These are phyloP conservation scores for Uncinocarpus reesii DNA, from an alignment of 2,329 filamentous ascomycete genomes.

Conservation along the genomic window DNA sequence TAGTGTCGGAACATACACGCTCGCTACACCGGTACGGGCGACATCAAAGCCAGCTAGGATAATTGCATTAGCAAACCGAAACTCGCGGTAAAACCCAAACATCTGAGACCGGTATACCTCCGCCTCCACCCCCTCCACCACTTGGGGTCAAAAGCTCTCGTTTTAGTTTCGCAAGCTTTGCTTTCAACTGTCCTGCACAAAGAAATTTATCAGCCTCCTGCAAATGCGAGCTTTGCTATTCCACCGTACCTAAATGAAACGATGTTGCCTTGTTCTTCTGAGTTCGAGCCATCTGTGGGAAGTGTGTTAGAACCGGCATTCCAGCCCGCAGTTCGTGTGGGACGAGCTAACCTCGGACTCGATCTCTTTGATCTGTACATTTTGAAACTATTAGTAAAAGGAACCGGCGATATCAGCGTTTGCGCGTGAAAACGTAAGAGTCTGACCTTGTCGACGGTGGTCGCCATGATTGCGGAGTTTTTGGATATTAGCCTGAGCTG, in stretches of 20 bases:
- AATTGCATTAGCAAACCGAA: constrained; percentile 7
- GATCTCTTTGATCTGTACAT: constrained; percentile 77
- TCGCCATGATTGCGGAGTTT: constrained; percentile 57
- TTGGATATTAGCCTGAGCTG: background rate
- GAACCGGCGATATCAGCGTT: background rate
- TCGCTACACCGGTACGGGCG: constrained; percentile 91
- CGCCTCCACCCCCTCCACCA: constrained; percentile 70
- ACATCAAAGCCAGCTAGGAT: constrained; percentile 88
- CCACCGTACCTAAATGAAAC: constrained; percentile 62
- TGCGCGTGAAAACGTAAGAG: background rate
- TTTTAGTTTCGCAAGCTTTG: constrained; percentile 96
- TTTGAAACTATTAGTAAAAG: constrained; percentile 26
- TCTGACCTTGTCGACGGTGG: constrained; percentile 87
- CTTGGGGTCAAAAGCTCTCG: constrained; percentile 82
- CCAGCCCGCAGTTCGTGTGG: constrained; percentile 2
- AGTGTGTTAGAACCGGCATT: constrained; percentile 14
- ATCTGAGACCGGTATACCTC: constrained; percentile 34
- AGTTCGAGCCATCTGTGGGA: constrained; percentile 72
- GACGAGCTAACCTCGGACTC: constrained; percentile 68
- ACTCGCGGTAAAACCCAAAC: background rate
- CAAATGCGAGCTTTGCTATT: background rate
- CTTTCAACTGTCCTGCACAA: constrained; percentile 67
- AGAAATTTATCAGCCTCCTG: constrained; percentile 7
- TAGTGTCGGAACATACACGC: constrained; percentile 48
- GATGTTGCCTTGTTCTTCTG: constrained; percentile 97